Evolutionary conservation across 495 filamentous ascomycete species (phyloP).

Genomic region (Neurospora terricola): DNA sequence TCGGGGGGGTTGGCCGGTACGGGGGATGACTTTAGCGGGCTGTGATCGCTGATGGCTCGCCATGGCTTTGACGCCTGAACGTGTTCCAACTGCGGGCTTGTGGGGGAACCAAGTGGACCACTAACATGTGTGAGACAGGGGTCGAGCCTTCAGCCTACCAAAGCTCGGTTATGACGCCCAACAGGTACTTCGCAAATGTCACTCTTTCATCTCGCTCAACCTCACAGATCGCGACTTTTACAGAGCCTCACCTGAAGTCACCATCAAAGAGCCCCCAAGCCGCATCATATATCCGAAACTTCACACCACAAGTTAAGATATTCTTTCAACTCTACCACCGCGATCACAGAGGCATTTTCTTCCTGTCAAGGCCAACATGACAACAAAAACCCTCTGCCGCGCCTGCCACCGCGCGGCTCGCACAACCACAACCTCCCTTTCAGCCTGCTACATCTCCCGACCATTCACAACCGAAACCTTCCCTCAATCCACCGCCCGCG

Average conservation of each 20-base stretch:
- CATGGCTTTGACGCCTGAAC: not conserved
- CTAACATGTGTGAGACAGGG: not conserved
- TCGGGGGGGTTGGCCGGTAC: not conserved
- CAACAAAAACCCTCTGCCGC: not conserved
- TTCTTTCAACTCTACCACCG: not conserved
- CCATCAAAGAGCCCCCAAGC: not conserved
- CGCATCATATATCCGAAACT: not conserved
- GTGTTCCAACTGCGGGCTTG: not conserved
- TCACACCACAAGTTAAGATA: not conserved
- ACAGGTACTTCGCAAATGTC: not conserved
- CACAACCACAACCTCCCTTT: not conserved
- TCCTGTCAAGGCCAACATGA: not conserved
- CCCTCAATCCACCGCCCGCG: conserved; percentile 9
- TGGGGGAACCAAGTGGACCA: not conserved
- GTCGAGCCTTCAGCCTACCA: not conserved
- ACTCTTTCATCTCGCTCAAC: not conserved
- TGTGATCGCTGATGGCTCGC: not conserved
- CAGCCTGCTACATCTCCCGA: conserved; percentile 1
- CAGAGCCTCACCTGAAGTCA: not conserved
- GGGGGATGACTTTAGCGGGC: not conserved
- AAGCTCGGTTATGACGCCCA: not conserved
- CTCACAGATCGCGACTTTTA: not conserved
- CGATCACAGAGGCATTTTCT: not conserved
- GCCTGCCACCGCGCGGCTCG: not conserved
- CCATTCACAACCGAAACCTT: not conserved